Percentiles rank a stretch among this genome's conserved stretches.
phyloP scores from a whole-genome alignment of 2,329 filamentous ascomycete genomes.

The Scytalidium sp. region DNA sequence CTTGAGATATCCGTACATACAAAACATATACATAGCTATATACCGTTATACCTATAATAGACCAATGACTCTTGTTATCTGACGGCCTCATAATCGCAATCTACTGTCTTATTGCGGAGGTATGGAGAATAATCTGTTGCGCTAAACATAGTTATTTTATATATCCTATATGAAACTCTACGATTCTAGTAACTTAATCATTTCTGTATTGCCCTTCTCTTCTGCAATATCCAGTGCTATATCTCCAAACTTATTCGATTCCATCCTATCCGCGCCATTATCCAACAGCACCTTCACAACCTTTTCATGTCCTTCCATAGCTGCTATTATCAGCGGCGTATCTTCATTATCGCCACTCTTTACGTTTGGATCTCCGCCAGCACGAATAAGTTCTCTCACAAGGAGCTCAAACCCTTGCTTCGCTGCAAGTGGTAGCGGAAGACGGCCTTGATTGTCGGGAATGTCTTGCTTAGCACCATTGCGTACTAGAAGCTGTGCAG shows the following conservation, averaged over 20 bases:
- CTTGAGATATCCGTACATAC: too few species aligned
- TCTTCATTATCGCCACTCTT: conserved; percentile 12
- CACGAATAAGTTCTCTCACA: conserved; percentile 9
- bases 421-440: conserved; percentile 9
- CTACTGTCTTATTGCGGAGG: too few species aligned
- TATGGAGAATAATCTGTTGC: too few species aligned
- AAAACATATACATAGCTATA: too few species aligned
- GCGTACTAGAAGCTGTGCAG: conserved; percentile 10
- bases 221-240: conserved; percentile 15
- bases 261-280: conserved; percentile 2
- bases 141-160: too few species aligned
- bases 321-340: conserved; percentile 9
- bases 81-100: too few species aligned
- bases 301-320: conserved; percentile 7
- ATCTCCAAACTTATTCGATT: conserved; percentile 11
- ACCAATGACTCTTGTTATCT: too few species aligned
- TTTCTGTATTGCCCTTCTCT: conserved; percentile 7
- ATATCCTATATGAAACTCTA: too few species aligned
- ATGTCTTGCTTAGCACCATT: conserved; percentile 9
- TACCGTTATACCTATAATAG: too few species aligned
- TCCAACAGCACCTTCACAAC: conserved; percentile 10
- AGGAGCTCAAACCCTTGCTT: conserved; percentile 9
- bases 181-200: conserved; percentile 10
- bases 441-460: conserved; percentile 5
- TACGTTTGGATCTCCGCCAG: conserved; percentile 10